Base-by-base conservation (phyloP, 805 yeast genomes). In the Candida nemodendra region DNA sequence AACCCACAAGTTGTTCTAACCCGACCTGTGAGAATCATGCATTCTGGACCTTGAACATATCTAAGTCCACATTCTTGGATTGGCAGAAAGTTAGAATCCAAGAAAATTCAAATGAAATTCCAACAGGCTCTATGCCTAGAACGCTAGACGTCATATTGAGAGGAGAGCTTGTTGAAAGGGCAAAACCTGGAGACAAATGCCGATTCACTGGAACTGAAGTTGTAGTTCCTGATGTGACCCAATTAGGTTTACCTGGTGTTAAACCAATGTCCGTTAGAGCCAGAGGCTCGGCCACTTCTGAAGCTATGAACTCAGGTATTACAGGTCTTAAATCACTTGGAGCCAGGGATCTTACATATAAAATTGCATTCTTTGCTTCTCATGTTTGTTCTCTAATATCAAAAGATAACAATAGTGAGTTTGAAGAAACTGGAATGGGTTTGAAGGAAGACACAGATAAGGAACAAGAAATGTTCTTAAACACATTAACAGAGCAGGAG, bases 111-210 rank as follows among this genome's bases (percentile, higher is more conserved):
- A 84, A 73, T 51, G 98, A 91, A 63, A 91, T 91, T 40, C 99
- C 99, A 18, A 88, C 96, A 0, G 99, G 99, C 19, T 89, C 97
- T 3, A 91, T 91, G 99, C 99, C 99, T 18, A 78, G 99, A 61
- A 91, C 96, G 1, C 64, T 91, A 54, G 99, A 91, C 60, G 91
- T 91, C 17, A 84, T 91, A 35, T 65, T 91, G 41, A 74, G 99
- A 53, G 98, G 98, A 35, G 97, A 91, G 50, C 74, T 88, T 37
- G 98, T 93, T 7, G 99, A 91, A 58, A 74, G 89, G 48, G 97
- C 97, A 3, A 93, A 91, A 62, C 97, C 99, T 1, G 99, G 99
- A 49, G 98, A 91, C 63, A 84, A 87, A 59, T 86, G 96, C 65
- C 78, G 79, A 49, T 89, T 93, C 61, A 87, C 95, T 0, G 99